Evolutionary conservation across 768 basidiomycete genomes (phyloP).

Genomic region (Sutorius australiensis): DNA sequence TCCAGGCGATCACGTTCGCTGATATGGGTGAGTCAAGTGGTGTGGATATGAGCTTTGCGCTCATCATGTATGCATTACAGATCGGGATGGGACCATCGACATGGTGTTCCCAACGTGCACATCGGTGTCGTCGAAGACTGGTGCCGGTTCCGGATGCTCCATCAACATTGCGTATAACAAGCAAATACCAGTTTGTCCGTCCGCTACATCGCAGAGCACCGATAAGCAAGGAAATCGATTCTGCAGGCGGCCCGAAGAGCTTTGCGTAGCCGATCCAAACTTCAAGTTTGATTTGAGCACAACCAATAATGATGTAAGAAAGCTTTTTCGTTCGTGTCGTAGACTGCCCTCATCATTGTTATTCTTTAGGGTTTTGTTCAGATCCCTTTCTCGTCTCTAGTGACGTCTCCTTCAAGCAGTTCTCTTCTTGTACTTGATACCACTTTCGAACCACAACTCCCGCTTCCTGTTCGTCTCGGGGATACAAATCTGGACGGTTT

Average conservation of each 20-base stretch:
- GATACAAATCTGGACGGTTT: constrained; percentile 94
- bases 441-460: constrained; percentile 61
- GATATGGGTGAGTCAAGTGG: constrained; percentile 67
- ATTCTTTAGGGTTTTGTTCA: constrained; percentile 56
- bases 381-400: constrained; percentile 60
- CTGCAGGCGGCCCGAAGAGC: constrained; percentile 74
- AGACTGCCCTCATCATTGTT: not conserved
- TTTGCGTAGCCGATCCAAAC: constrained; percentile 76
- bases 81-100: constrained; percentile 95
- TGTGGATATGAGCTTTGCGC: not conserved
- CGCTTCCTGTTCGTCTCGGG: constrained; percentile 76
- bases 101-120: constrained; percentile 87
- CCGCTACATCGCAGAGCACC: constrained; percentile 45
- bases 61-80: constrained; percentile 35
- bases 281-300: constrained; percentile 73
- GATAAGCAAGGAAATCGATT: constrained; percentile 46
- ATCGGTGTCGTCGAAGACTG: constrained; percentile 60
- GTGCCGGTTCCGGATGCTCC: constrained; percentile 70
- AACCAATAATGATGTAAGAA: constrained; percentile 49
- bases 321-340: not conserved
- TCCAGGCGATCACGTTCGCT: constrained; percentile 80
- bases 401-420: constrained; percentile 42
- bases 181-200: constrained; percentile 78
- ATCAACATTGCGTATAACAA: constrained; percentile 94
- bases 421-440: constrained; percentile 71